A percentile compares a stretch with the other conserved stretches of the same genome.
Conservation (phyloP, 495 filamentous ascomycete species). For the Lepidopterella palustris region DNA sequence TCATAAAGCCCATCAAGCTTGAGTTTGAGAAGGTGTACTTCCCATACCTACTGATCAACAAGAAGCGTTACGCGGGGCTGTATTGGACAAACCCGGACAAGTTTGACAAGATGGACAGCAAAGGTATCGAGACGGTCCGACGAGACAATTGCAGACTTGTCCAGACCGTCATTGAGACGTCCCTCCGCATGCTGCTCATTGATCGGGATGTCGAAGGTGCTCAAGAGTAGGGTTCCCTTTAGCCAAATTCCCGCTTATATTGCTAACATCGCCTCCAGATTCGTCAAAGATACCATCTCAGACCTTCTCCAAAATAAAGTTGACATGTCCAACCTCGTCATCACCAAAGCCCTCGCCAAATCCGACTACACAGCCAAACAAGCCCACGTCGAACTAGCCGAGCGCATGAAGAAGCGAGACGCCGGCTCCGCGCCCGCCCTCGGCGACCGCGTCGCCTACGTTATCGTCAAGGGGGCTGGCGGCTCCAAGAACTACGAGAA, state of each 20-base stretch:
- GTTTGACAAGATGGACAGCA: conserved; percentile 99
- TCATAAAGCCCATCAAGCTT: conserved; percentile 92
- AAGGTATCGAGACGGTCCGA: conserved; percentile 97
- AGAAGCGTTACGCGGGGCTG: conserved; percentile 95
- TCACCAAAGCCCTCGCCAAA: conserved; percentile 83
- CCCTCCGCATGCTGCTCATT: conserved; percentile 90
- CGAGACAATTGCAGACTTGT: conserved; percentile 94
- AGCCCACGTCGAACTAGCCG: conserved; percentile 88
- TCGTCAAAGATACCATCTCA: conserved; percentile 92
- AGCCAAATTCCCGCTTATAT: background rate
- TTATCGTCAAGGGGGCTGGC: conserved; percentile 87
- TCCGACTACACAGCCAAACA: conserved; percentile 76
- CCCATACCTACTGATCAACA: conserved; percentile 98
- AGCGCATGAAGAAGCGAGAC: conserved; percentile 94
- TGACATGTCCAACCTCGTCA: conserved; percentile 98
- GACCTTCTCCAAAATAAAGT: conserved; percentile 95
- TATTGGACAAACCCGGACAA: conserved; percentile 96
- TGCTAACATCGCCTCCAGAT: conserved; percentile 49
- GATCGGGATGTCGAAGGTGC: conserved; percentile 82
- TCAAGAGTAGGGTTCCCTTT: conserved; percentile 67
- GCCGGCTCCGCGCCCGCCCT: conserved; percentile 89
- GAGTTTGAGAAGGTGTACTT: conserved; percentile 99
- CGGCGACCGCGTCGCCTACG: conserved; percentile 95
- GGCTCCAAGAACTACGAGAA: conserved; percentile 91
- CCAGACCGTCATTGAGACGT: conserved; percentile 95